Base-by-base conservation (phyloP, 2,329 filamentous ascomycete species). In the Sporothrix euskadiensis region DNA sequence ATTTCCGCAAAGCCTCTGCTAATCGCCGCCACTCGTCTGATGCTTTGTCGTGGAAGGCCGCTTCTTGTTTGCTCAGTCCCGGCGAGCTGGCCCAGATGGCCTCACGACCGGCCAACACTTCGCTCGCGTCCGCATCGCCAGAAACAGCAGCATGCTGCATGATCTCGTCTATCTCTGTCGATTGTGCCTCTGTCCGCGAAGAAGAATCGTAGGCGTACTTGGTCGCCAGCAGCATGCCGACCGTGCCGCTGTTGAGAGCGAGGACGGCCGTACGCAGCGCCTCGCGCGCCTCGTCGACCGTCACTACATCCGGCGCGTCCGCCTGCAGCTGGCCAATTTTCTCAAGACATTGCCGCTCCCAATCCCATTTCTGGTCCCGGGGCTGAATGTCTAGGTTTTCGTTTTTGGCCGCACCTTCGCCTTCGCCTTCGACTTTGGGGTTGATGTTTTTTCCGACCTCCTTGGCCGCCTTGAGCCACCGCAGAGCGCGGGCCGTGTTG, bases 271-370 rank as follows among this genome's bases (percentile, higher is more conserved):
- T 73, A 22, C 73, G 75, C 44, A 76, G 75, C 3, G 80, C 77
- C 5, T 74, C 22, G 30, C 30, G 49, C 19, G 54, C 44, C 47
- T 73, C 65, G 22, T 73, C n/a, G 8, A n/a, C 12, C 9, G n/a
- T 30, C 1, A 44, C 61, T 8, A 44, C 39, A n/a, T 30, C 3
- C n/a, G n/a, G 39, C n/a, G 2, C 22, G 1, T 44, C n/a, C 9
- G 7, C 7, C n/a, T 26, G 47, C 8, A 39, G 66, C 65, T 16
- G 41, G 4, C 52, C 32, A 30, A 80, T 78, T 32, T 73, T 77
- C 44, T 80, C 75, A 19, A 80, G 76, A 75, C 81, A 82, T 47
- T 73, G 75, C 12, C 73, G 74, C 72, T 82, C 81, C 79, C 80
- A 83, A 54, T 79, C 78, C 82, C 83, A 84, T 49, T 74, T n/a